Evolutionary conservation across 164 flowering plant species (phyloP).

Genomic region (Litsea cubeba): DNA sequence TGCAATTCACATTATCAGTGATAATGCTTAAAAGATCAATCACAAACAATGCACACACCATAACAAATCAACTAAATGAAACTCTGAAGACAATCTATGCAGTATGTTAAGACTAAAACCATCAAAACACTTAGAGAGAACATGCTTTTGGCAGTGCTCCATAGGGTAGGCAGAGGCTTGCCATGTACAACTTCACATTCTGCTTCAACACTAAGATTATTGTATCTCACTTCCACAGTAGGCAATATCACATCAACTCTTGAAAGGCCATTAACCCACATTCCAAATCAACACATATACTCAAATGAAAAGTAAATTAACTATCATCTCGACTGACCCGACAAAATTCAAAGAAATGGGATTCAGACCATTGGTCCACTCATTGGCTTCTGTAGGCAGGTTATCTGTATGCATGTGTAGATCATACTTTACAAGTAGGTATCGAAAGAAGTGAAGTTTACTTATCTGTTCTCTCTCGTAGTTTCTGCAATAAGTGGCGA

Average conservation of each 20-base stretch:
- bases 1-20: too few relatives aligned
- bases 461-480: slow-evolving; percentile 54
- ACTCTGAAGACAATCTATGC: too few relatives aligned
- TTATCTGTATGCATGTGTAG: not conserved
- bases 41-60: too few relatives aligned
- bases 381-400: too few relatives aligned
- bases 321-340: too few relatives aligned
- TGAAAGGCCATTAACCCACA: not conserved
- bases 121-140: slow-evolving; percentile 38
- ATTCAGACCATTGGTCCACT: not conserved
- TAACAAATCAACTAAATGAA: too few relatives aligned
- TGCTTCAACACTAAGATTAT: slow-evolving; percentile 49
- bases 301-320: not conserved
- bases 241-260: slow-evolving; percentile 68
- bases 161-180: slow-evolving; percentile 73
- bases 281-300: not conserved
- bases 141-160: slow-evolving; percentile 46
- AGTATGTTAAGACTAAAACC: not conserved
- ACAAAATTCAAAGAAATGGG: too few relatives aligned
- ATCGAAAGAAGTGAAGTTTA: slow-evolving; percentile 18
- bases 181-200: slow-evolving; percentile 66
- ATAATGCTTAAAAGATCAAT: too few relatives aligned
- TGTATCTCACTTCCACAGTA: slow-evolving; percentile 59
- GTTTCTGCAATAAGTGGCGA: slow-evolving; percentile 43
- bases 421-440: not conserved